A percentile compares a stretch with the other conserved stretches of the same genome.
Conservation (phyloP, 139 green algal species). For the Closterium sp. region DNA sequence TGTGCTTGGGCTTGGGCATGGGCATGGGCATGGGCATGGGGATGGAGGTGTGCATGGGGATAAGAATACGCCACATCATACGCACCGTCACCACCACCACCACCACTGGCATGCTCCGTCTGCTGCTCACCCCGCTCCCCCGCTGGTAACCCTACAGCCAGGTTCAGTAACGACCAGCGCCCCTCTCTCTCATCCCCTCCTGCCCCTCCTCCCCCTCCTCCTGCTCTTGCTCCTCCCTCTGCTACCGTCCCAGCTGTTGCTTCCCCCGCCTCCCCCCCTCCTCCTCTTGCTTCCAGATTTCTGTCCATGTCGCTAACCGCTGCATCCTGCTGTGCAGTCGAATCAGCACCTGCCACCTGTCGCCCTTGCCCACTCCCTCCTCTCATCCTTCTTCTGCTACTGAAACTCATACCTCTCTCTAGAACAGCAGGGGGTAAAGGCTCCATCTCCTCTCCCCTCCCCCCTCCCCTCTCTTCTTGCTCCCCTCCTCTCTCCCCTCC, state of each 20-base stretch:
- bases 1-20: neutral
- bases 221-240: neutral
- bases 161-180: neutral
- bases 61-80: neutral
- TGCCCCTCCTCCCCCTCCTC: neutral
- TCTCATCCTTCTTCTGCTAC: neutral
- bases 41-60: neutral
- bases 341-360: neutral
- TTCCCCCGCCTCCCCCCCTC: too few relatives aligned
- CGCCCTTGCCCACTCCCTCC: neutral
- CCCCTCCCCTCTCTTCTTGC: neutral
- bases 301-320: too few relatives aligned
- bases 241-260: neutral
- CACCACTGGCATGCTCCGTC: neutral
- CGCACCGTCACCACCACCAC: neutral
- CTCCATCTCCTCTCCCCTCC: neutral
- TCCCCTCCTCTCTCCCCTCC: neutral
- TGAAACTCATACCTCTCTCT: neutral
- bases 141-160: neutral
- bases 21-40: neutral
- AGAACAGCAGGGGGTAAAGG: neutral
- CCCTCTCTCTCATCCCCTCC: neutral
- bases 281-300: too few relatives aligned
- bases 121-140: neutral
- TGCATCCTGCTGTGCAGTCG: too few relatives aligned